These are phyloP conservation scores for Yamadazyma takamatsuzukensis DNA, from an alignment of 805 yeast species.

Conservation along the genomic window DNA sequence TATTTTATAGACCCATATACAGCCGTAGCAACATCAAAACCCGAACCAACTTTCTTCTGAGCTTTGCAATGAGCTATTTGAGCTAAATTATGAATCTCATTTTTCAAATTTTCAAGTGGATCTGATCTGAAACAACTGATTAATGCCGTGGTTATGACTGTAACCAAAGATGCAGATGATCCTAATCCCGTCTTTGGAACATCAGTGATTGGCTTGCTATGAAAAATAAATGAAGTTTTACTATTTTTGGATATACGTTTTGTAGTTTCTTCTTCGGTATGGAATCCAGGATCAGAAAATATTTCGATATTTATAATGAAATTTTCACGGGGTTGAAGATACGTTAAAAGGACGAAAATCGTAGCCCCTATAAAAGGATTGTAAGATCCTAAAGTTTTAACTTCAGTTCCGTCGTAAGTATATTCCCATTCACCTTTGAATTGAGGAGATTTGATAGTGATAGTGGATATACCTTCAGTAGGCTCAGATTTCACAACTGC, in stretches of 20 bases:
- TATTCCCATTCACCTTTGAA: conserved; percentile 74
- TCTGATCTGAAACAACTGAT: conserved; percentile 39
- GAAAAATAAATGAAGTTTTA: conserved; percentile 52
- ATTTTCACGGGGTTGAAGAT: conserved; percentile 34
- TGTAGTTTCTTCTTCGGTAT: conserved; percentile 59
- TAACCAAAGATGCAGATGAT: conserved; percentile 89
- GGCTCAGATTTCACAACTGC: conserved; percentile 45
- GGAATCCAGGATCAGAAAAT: conserved; percentile 85
- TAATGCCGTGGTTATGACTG: conserved; percentile 72
- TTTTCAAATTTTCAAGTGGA: conserved; percentile 10
- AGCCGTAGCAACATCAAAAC: conserved; percentile 96
- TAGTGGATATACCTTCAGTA: conserved; percentile 9
- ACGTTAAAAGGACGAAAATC: conserved; percentile 52
- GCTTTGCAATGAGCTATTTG: conserved; percentile 92
- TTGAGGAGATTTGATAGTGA: conserved; percentile 70
- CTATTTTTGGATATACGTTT: conserved; percentile 32
- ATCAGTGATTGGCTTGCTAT: conserved; percentile 53
- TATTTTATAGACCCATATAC: conserved; percentile 86
- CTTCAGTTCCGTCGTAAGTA: conserved; percentile 16
- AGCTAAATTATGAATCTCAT: conserved; percentile 68
- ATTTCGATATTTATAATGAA: conserved; percentile 51
- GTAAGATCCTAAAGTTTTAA: conserved; percentile 26
- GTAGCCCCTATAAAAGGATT: conserved; percentile 80
- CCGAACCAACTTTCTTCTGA: conserved; percentile 93
- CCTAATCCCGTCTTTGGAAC: conserved; percentile 96